Percentiles rank a stretch among this genome's conserved stretches.
phyloP scores from a whole-genome alignment of 805 yeast species.

The Yarrowia sp. region DNA sequence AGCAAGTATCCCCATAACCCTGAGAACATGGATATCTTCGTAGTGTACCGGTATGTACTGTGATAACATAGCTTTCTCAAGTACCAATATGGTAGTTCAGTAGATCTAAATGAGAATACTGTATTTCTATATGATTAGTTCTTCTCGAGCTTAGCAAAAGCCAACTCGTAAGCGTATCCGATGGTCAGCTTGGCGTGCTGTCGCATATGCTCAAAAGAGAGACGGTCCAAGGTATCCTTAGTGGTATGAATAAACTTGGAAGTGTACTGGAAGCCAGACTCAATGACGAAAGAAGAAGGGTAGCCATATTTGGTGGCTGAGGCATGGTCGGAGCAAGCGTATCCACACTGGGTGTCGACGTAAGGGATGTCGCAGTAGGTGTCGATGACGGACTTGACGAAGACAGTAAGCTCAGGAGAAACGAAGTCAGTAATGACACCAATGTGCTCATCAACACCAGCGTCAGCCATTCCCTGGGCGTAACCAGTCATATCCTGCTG shows the following conservation, averaged over 20 bases:
- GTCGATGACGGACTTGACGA: slow-evolving; percentile 66
- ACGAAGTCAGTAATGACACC: slow-evolving; percentile 84
- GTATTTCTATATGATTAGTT: background rate
- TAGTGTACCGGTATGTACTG: too few relatives aligned
- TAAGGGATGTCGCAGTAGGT: slow-evolving; percentile 72
- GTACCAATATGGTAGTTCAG: too few relatives aligned
- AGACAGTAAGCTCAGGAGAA: slow-evolving; percentile 60
- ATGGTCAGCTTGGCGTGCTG: slow-evolving; percentile 82
- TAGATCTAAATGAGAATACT: too few relatives aligned
- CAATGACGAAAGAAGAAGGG: slow-evolving; percentile 85
- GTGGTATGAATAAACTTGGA: slow-evolving; percentile 78
- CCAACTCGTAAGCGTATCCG: slow-evolving; percentile 76
- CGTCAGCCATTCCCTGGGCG: slow-evolving; percentile 58
- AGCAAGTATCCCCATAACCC: too few relatives aligned
- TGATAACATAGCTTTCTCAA: too few relatives aligned
- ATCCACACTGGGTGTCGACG: slow-evolving; percentile 82
- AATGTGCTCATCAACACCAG: slow-evolving; percentile 65
- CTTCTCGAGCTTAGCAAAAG: slow-evolving; percentile 49
- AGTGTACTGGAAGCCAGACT: slow-evolving; percentile 68
- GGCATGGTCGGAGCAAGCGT: slow-evolving; percentile 93
- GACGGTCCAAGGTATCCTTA: slow-evolving; percentile 79
- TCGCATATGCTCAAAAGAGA: slow-evolving; percentile 77
- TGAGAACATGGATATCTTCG: too few relatives aligned
- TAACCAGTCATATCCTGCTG: slow-evolving; percentile 97
- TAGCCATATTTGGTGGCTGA: slow-evolving; percentile 82